A percentile compares a stretch with the other conserved stretches of the same genome.
These are phyloP conservation scores for Marasmius sp. DNA, from an alignment of 1,284 basidiomycete genomes.

Conservation along the genomic window DNA sequence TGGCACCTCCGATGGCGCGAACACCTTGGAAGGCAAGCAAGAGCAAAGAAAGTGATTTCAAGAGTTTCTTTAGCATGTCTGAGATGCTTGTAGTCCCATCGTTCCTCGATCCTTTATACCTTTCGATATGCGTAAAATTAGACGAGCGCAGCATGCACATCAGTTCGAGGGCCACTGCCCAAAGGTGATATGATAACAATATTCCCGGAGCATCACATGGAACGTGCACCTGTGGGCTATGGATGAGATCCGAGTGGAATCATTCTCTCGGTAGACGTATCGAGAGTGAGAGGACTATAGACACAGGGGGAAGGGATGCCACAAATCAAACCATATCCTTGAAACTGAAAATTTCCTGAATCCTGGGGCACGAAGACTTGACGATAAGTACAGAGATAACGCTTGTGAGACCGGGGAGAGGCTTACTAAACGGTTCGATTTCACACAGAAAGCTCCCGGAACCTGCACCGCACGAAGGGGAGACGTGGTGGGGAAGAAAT, in stretches of 20 bases:
- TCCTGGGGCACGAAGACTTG: no score
- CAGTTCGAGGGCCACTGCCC: not conserved
- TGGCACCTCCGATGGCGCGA: constrained; percentile 26
- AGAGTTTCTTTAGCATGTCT: not conserved
- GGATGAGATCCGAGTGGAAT: not conserved
- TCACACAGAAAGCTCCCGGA: no score
- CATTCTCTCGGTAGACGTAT: not conserved
- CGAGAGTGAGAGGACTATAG: no score
- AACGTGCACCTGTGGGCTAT: not conserved
- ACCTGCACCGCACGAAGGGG: no score
- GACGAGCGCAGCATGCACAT: not conserved
- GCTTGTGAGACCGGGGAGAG: no score
- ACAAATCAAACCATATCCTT: no score
- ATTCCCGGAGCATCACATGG: not conserved
- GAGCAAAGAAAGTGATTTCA: not conserved
- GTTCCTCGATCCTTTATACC: not conserved
- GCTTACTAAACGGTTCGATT: no score
- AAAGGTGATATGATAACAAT: not conserved
- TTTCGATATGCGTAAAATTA: not conserved
- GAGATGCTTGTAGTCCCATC: not conserved
- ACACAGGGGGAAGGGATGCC: no score
- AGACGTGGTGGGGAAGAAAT: no score
- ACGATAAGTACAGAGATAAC: no score
- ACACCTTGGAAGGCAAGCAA: constrained; percentile 11
- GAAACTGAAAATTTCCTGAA: no score